A percentile compares a stretch with the other conserved stretches of the same genome.
Evolutionary conservation across 2,329 filamentous ascomycete genomes (phyloP).

Genomic region (Lecanicillium sp.): DNA sequence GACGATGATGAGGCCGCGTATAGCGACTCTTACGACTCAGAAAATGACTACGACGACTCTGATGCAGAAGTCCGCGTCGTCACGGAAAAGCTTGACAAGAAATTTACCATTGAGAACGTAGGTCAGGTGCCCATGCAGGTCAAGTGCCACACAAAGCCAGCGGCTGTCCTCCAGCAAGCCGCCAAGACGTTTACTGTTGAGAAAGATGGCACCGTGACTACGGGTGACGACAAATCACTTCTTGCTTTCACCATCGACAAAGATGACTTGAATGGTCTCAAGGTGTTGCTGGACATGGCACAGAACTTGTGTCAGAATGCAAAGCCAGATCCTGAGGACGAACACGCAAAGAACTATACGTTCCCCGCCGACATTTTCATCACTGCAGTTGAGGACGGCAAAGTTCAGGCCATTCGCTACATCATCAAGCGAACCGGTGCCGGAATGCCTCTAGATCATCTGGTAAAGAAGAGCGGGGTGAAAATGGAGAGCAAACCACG

Average conservation of each 20-base stretch:
- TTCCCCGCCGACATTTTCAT: conserved; percentile 35
- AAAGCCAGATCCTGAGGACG: conserved; percentile 22
- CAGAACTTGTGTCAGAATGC: conserved; percentile 34
- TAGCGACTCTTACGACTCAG: conserved; percentile 23
- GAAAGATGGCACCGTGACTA: conserved; percentile 19
- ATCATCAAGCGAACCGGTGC: conserved; percentile 60
- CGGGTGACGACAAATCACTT: conserved; percentile 16
- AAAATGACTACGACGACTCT: conserved; percentile 25
- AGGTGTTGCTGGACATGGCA: conserved; percentile 48
- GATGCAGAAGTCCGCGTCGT: conserved; percentile 36
- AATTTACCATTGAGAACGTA: conserved; percentile 70
- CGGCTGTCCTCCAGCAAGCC: conserved; percentile 36
- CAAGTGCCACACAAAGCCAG: conserved; percentile 53
- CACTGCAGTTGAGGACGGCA: conserved; percentile 37
- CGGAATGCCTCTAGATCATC: conserved; percentile 59
- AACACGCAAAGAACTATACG: conserved; percentile 28
- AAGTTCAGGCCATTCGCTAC: conserved; percentile 50
- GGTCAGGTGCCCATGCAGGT: conserved; percentile 62
- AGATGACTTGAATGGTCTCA: conserved; percentile 47
- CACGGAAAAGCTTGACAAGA: conserved; percentile 52
- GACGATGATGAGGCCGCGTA: conserved; percentile 30
- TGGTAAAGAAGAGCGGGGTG: conserved; percentile 59
- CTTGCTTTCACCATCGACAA: conserved; percentile 39
- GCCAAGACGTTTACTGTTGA: conserved; percentile 23
- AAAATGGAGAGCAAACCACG: conserved; percentile 56